Evolutionary conservation across 805 yeast species (phyloP).

Genomic region (Schwanniomyces occidentalis): DNA sequence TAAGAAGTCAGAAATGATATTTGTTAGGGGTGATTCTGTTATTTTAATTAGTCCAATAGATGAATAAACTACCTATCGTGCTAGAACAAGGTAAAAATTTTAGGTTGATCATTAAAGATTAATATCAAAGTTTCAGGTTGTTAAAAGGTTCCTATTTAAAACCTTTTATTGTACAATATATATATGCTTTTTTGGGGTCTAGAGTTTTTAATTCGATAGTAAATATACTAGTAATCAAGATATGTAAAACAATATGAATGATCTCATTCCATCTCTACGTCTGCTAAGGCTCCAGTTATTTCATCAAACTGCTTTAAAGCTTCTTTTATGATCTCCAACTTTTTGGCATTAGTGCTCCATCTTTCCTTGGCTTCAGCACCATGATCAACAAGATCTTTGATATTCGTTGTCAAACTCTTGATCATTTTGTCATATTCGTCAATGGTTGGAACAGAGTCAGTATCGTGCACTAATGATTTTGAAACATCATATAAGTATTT

Average conservation of each 20-base stretch:
- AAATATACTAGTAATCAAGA: too few relatives aligned
- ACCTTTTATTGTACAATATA: slow-evolving; percentile 2
- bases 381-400: slow-evolving; percentile 28
- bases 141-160: too few relatives aligned
- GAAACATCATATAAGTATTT: slow-evolving; percentile 25
- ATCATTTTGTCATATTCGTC: slow-evolving; percentile 36
- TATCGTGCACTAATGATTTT: slow-evolving; percentile 19
- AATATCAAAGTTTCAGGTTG: too few relatives aligned
- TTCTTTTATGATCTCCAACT: slow-evolving; percentile 27
- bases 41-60: slow-evolving; percentile 64
- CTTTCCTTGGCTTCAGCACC: slow-evolving; percentile 32
- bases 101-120: too few relatives aligned
- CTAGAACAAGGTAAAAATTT: background rate
- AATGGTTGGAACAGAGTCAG: slow-evolving; percentile 15
- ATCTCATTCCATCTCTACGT: slow-evolving; percentile 14
- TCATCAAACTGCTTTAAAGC: slow-evolving; percentile 15
- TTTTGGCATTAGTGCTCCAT: slow-evolving; percentile 36
- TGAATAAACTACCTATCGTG: slow-evolving; percentile 10
- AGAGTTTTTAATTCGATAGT: background rate
- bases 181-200: background rate
- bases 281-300: slow-evolving; percentile 3
- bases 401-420: slow-evolving; percentile 20
- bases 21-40: slow-evolving; percentile 97
- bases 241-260: too few relatives aligned
- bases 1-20: slow-evolving; percentile 81